phyloP scores from a whole-genome alignment of 1,284 basidiomycete species.

The Marasmius sp. region DNA sequence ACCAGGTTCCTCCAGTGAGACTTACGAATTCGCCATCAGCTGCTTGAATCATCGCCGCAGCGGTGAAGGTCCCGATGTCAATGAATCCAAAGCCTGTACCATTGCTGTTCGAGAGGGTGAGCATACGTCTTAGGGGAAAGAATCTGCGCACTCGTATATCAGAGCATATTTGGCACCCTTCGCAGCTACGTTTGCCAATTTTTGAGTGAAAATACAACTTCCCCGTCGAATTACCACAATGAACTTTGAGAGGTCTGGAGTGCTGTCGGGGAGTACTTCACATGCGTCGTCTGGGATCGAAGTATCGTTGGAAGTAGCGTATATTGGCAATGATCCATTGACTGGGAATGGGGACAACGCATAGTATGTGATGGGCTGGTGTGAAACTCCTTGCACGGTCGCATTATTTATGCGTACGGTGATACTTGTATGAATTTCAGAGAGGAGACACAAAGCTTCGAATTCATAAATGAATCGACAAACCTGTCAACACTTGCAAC shows the following conservation, averaged over 20 bases:
- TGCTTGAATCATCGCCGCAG: constrained; percentile 7
- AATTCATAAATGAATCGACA: background rate
- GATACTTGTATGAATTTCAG: constrained; percentile 20
- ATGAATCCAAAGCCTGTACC: constrained; percentile 29
- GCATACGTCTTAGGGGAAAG: background rate
- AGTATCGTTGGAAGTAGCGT: constrained; percentile 41
- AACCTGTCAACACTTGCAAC: constrained; percentile 51
- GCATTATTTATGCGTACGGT: constrained; percentile 39
- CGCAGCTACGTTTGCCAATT: constrained; percentile 31
- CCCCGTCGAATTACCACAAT: background rate
- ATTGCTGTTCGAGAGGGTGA: constrained; percentile 22
- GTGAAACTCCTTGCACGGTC: constrained; percentile 36
- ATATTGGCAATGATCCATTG: constrained; percentile 37
- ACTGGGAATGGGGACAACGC: constrained; percentile 35
- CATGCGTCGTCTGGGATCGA: constrained; percentile 48
- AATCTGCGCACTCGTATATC: constrained; percentile 35
- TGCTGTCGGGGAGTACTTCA: constrained; percentile 41
- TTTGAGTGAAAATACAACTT: background rate
- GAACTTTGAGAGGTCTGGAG: constrained; percentile 41
- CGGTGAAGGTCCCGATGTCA: constrained; percentile 27
- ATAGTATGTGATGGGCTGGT: constrained; percentile 44
- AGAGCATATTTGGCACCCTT: constrained; percentile 34
- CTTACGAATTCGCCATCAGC: constrained; percentile 8
- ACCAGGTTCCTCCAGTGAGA: background rate
- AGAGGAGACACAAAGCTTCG: background rate